Evolutionary conservation across 202 grass and related monocot genomes (phyloP).

Genomic region (Digitaria exilis): DNA sequence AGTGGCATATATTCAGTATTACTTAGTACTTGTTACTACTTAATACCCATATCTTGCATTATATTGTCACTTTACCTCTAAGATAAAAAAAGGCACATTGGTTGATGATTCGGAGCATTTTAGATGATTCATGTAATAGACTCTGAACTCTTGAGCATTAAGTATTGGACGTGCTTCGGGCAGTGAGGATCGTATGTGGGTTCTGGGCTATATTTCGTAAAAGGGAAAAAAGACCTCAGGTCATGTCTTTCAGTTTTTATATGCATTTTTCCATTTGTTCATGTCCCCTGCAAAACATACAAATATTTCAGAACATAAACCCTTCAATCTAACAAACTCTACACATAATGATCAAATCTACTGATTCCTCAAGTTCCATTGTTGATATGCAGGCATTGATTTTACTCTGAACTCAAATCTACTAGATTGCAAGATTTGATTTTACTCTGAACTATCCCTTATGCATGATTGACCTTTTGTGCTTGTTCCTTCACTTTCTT

Average conservation of each 20-base stretch:
- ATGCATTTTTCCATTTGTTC: not conserved
- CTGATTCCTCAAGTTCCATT: not conserved
- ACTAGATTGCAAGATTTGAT: too few relatives aligned
- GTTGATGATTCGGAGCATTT: not conserved
- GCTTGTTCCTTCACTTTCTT: slow-evolving; percentile 11
- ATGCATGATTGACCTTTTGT: not conserved
- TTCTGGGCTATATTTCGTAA: not conserved
- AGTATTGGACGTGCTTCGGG: not conserved
- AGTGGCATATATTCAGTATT: not conserved
- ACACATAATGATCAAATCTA: not conserved
- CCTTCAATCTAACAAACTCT: not conserved
- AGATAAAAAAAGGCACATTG: not conserved
- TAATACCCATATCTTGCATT: not conserved
- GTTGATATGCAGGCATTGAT: not conserved
- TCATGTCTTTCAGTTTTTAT: not conserved
- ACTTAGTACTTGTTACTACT: too few relatives aligned
- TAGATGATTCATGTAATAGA: not conserved
- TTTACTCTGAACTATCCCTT: too few relatives aligned
- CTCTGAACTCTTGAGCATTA: not conserved
- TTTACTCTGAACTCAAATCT: too few relatives aligned
- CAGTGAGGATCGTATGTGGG: not conserved
- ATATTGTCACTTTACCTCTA: not conserved
- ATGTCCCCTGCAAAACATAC: not conserved
- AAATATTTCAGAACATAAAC: not conserved
- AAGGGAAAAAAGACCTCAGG: not conserved